Conservation (phyloP, 2,329 filamentous ascomycete species). For the Penicillium polonicum region DNA sequence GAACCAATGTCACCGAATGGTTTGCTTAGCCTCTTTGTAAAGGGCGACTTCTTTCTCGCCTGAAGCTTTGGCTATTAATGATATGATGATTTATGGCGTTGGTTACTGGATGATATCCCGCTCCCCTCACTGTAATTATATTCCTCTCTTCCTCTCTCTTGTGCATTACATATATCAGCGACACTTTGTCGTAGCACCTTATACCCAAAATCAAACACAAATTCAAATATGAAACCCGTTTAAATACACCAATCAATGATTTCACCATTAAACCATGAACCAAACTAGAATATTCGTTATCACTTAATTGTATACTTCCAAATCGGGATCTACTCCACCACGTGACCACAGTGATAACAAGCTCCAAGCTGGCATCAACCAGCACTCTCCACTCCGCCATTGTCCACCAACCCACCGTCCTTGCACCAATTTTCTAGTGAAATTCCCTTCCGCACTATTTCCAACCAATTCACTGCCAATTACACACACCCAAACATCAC, state of each 20-base stretch:
- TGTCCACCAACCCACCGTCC: slow-evolving; percentile 6
- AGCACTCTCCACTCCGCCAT: slow-evolving; percentile 18
- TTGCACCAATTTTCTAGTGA: neutral
- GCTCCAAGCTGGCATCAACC: slow-evolving; percentile 30
- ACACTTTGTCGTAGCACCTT: neutral
- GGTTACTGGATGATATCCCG: neutral
- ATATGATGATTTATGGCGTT: slow-evolving; percentile 14
- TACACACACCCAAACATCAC: slow-evolving; percentile 30
- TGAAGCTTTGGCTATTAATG: slow-evolving; percentile 1
- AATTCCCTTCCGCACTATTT: neutral
- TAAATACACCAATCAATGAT: neutral
- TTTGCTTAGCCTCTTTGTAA: slow-evolving; percentile 22
- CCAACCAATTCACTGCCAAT: neutral
- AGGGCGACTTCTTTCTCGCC: neutral
- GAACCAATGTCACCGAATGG: slow-evolving; percentile 31
- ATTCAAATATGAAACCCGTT: no score
- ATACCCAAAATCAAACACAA: neutral
- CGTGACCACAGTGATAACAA: slow-evolving; percentile 27
- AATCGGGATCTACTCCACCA: slow-evolving; percentile 9
- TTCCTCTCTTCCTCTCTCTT: slow-evolving; percentile 15
- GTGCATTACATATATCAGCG: neutral
- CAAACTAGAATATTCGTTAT: neutral
- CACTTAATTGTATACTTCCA: slow-evolving; percentile 3
- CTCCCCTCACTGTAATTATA: slow-evolving; percentile 19
- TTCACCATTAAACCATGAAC: neutral